phyloP scores from a whole-genome alignment of 306 rosid species.

The Cucurbita maxima region DNA sequence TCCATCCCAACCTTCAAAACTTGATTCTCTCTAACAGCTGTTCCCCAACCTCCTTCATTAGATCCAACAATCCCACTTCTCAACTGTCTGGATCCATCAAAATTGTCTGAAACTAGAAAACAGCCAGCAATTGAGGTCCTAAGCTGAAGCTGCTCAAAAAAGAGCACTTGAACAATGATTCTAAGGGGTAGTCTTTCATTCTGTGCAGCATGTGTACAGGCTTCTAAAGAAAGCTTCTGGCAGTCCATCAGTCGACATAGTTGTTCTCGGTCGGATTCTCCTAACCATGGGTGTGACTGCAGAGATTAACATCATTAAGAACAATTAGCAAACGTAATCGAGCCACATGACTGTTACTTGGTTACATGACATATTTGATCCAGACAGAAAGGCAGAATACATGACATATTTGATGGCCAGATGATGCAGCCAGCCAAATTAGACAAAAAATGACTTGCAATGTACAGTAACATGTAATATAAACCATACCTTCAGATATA shows the following conservation, averaged over 20 bases:
- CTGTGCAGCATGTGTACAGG: constrained; percentile 97
- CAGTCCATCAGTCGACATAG: constrained; percentile 90
- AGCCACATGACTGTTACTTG: background rate
- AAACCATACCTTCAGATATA: constrained; percentile 67
- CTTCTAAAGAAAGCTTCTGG: constrained; percentile 96
- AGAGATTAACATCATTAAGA: constrained; percentile 9
- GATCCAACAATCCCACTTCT: constrained; percentile 69
- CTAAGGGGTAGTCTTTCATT: constrained; percentile 92
- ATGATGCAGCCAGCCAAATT: background rate
- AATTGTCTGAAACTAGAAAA: constrained; percentile 82
- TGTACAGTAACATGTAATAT: background rate
- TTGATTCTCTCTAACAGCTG: constrained; percentile 89
- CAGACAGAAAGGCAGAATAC: too few species aligned
- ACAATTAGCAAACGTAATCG: constrained; percentile 14
- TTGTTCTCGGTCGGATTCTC: constrained; percentile 83
- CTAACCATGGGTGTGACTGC: constrained; percentile 99
- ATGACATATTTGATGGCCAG: too few species aligned
- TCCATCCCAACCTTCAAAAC: constrained; percentile 97
- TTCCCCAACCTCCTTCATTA: constrained; percentile 84
- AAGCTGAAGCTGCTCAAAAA: constrained; percentile 98
- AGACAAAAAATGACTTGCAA: background rate
- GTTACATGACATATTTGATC: too few species aligned
- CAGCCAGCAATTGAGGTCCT: constrained; percentile 89
- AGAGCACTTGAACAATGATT: constrained; percentile 84
- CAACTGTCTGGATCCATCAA: constrained; percentile 73